Evolutionary conservation across 192 early-diverging fungal genomes (phyloP).

Genomic region (Coemansia sp.): DNA sequence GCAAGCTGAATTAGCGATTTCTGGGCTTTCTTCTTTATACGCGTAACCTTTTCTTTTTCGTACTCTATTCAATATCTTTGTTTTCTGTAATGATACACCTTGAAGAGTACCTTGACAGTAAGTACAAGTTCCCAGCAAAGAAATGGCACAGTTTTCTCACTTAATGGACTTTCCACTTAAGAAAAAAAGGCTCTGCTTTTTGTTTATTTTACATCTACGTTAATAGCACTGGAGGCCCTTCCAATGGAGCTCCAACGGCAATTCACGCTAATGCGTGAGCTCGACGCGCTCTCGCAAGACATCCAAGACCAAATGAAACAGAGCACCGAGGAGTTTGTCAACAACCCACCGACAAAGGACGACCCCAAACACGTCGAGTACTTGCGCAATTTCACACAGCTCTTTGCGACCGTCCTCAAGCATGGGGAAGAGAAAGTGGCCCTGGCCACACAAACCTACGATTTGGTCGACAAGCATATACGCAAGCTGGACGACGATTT

Average conservation of each 20-base stretch:
- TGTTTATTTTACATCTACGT: neutral
- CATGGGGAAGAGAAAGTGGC: conserved; percentile 93
- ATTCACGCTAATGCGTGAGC: conserved; percentile 92
- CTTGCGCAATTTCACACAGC: conserved; percentile 49
- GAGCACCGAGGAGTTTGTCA: conserved; percentile 73
- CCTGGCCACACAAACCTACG: conserved; percentile 89
- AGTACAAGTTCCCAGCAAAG: conserved; percentile 8
- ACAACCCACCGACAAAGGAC: conserved; percentile 53
- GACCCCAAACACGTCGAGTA: conserved; percentile 54
- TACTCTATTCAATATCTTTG: neutral
- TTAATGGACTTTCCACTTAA: no score
- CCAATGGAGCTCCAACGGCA: conserved; percentile 79
- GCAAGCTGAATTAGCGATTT: no score
- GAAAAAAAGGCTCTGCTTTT: neutral
- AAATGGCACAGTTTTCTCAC: neutral
- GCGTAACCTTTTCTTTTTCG: neutral
- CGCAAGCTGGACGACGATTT: conserved; percentile 89
- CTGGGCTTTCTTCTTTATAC: neutral
- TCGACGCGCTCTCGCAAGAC: conserved; percentile 74
- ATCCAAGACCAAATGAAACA: conserved; percentile 67
- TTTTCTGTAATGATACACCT: conserved; percentile 57
- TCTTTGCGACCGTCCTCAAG: conserved; percentile 75
- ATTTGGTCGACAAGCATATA: conserved; percentile 90
- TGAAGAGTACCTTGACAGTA: conserved; percentile 91
- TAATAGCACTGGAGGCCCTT: conserved; percentile 69